These are phyloP conservation scores for Cutaneotrichosporon cutaneum DNA, from an alignment of 1,284 basidiomycete genomes.

Conservation along the genomic window DNA sequence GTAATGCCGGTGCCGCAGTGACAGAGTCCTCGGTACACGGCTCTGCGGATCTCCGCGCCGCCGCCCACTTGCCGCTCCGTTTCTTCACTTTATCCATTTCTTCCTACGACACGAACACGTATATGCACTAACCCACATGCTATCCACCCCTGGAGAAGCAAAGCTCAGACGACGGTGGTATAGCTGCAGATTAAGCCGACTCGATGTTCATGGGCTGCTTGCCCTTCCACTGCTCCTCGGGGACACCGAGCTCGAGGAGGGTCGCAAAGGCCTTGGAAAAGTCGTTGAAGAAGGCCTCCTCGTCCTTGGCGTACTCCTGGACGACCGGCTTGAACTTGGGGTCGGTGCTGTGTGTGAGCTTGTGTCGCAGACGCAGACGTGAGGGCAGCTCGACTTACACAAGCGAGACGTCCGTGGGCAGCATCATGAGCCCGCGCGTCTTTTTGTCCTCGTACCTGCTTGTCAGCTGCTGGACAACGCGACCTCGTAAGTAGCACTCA, in stretches of 20 bases:
- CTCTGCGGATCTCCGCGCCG: no score
- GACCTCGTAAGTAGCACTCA: slow-evolving; percentile 12
- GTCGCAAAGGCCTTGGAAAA: slow-evolving; percentile 73
- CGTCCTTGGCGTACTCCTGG: slow-evolving; percentile 76
- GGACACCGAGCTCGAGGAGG: slow-evolving; percentile 87
- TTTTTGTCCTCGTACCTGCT: slow-evolving; percentile 86
- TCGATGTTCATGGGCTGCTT: slow-evolving; percentile 14
- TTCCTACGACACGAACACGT: slow-evolving; percentile 1
- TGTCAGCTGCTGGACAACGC: slow-evolving; percentile 13
- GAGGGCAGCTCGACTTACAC: background rate
- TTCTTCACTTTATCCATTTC: background rate
- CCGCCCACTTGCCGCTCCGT: no score
- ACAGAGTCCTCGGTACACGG: no score
- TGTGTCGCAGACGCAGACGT: background rate
- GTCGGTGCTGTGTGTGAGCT: slow-evolving; percentile 63
- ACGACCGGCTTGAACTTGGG: slow-evolving; percentile 79
- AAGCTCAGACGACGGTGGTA: background rate
- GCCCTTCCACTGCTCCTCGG: slow-evolving; percentile 66
- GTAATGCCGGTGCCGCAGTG: no score
- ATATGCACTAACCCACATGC: slow-evolving; percentile 3
- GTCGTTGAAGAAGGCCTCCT: slow-evolving; percentile 81
- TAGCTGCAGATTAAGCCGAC: background rate
- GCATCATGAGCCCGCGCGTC: slow-evolving; percentile 80
- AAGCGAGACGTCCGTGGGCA: slow-evolving; percentile 68
- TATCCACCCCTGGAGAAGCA: slow-evolving; percentile 1